Conservation (phyloP, 2,329 filamentous ascomycete species). For the Aspergillus quadricinctus region DNA sequence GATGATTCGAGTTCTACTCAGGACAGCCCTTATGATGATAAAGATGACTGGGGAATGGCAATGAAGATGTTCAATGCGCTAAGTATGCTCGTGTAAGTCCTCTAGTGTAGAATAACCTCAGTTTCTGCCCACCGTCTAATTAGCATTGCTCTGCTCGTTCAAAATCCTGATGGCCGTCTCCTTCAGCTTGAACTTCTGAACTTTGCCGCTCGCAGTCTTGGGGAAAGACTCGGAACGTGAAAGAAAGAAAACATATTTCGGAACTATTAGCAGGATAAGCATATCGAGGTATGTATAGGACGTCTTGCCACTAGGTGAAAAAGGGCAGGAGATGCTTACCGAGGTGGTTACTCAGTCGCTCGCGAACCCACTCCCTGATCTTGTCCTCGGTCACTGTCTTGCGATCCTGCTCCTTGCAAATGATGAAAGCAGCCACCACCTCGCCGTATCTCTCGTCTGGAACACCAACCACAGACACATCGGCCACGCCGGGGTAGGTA, state of each 20-base stretch:
- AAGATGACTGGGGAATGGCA: neutral
- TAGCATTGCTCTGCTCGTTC: slow-evolving; percentile 20
- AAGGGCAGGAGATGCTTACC: slow-evolving; percentile 39
- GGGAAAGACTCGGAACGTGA: slow-evolving; percentile 61
- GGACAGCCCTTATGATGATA: neutral
- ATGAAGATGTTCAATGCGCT: neutral
- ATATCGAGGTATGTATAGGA: neutral
- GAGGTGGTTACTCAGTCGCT: slow-evolving; percentile 66
- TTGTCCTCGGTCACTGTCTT: slow-evolving; percentile 51
- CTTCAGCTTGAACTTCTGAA: slow-evolving; percentile 85
- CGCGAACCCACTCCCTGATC: slow-evolving; percentile 67
- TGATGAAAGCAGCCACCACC: slow-evolving; percentile 77
- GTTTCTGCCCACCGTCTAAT: neutral
- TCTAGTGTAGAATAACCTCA: neutral
- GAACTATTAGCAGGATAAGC: slow-evolving; percentile 47
- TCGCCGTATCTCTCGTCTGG: slow-evolving; percentile 82
- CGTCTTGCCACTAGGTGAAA: neutral
- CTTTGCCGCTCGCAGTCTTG: slow-evolving; percentile 95
- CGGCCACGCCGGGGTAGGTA: slow-evolving; percentile 63
- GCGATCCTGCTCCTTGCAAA: slow-evolving; percentile 43
- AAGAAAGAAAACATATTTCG: slow-evolving; percentile 85
- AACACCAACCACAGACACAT: slow-evolving; percentile 79
- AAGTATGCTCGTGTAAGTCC: neutral
- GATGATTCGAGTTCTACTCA: neutral
- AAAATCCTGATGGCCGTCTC: slow-evolving; percentile 57